These are phyloP conservation scores for Forsythia suspensa DNA, from an alignment of 257 asterid genomes.

Conservation along the genomic window DNA sequence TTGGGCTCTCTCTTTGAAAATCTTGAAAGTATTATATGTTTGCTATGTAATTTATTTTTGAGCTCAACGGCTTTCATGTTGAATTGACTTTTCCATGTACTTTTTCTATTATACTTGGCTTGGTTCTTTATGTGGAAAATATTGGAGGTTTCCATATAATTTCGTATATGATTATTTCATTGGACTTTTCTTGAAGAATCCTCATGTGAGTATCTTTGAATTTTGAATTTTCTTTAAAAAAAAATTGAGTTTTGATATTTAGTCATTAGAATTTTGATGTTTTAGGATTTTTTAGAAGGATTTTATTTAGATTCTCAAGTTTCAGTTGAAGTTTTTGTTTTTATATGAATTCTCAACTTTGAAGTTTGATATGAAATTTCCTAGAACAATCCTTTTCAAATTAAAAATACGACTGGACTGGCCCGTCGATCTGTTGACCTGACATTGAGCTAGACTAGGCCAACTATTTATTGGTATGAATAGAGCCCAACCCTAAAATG, in stretches of 20 bases:
- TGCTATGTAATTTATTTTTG: no score
- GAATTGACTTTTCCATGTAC: conserved; percentile 31
- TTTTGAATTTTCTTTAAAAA: not conserved
- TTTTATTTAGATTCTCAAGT: conserved; percentile 13
- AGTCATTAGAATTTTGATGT: conserved; percentile 16
- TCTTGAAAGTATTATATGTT: not conserved
- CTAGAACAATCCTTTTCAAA: conserved; percentile 19
- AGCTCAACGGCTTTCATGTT: conserved; percentile 18
- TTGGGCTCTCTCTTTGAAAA: not conserved
- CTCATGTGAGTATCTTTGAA: not conserved
- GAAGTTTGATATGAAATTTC: conserved; percentile 25
- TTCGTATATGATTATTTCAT: conserved; percentile 5
- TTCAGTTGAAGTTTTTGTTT: conserved; percentile 16
- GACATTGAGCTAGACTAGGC: no score
- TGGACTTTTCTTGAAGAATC: conserved; percentile 18
- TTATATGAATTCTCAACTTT: conserved; percentile 1
- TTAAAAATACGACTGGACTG: no score
- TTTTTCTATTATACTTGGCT: conserved; percentile 11
- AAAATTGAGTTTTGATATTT: conserved; percentile 11
- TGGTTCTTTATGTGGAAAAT: conserved; percentile 29
- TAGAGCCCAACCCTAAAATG: no score
- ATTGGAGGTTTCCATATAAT: no score
- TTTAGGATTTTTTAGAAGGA: conserved; percentile 15
- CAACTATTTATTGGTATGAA: no score
- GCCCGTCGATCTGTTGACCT: no score